Percentiles rank a stretch among this genome's conserved stretches.
phyloP scores from a whole-genome alignment of 164 flowering plant species.

The Pachysandra terminalis region DNA sequence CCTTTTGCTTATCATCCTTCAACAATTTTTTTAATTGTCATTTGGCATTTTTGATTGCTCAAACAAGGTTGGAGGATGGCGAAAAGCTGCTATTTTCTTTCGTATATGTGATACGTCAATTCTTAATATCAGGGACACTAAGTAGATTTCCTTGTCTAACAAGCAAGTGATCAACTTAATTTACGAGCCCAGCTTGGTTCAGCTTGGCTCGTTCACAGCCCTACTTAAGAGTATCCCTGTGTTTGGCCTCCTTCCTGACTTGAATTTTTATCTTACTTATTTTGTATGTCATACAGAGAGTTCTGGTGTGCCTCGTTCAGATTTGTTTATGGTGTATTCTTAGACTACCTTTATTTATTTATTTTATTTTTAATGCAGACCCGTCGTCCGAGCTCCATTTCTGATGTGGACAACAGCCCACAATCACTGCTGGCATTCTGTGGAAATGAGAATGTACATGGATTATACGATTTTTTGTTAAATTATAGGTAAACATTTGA shows the following conservation, averaged over 20 bases:
- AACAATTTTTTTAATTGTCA: not conserved
- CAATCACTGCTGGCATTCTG: constrained; percentile 68
- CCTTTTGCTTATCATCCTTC: constrained; percentile 7
- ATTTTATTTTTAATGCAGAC: constrained; percentile 45
- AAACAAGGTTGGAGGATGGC: not conserved
- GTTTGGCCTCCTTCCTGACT: no score
- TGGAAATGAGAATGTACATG: constrained; percentile 71
- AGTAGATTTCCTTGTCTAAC: no score
- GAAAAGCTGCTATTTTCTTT: no score
- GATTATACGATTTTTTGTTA: constrained; percentile 75
- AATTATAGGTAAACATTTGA: constrained; percentile 68
- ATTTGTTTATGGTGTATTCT: not conserved
- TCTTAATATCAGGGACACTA: no score
- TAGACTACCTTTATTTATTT: not conserved
- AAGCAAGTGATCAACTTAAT: no score
- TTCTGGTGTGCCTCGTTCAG: not conserved
- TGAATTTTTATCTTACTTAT: not conserved
- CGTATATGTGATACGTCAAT: not conserved
- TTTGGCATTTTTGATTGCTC: constrained; percentile 1
- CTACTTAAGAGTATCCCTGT: no score
- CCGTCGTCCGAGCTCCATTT: constrained; percentile 40
- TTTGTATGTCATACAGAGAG: not conserved
- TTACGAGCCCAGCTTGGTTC: no score
- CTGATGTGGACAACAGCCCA: constrained; percentile 72
- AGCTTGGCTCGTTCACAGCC: no score